phyloP scores from a whole-genome alignment of 345 rosid genomes.

The Euphorbia peplus region DNA sequence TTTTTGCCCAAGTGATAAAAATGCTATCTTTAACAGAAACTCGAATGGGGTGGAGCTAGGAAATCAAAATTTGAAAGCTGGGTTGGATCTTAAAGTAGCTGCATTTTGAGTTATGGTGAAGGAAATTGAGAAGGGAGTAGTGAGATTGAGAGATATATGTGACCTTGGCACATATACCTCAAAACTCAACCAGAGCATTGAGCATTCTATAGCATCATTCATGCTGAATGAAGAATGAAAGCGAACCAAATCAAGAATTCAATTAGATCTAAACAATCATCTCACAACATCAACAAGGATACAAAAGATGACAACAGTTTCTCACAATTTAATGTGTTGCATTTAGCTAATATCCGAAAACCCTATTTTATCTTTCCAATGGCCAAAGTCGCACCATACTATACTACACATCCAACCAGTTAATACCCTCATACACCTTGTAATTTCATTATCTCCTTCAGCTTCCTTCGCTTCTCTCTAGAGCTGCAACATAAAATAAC shows the following conservation, averaged over 20 bases:
- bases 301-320: conserved; percentile 2
- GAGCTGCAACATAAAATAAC: conserved; percentile 10
- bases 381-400: not conserved
- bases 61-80: not conserved
- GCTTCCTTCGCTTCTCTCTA: conserved; percentile 26
- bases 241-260: not conserved
- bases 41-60: not conserved
- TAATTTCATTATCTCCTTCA: conserved; percentile 6
- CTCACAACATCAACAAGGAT: not conserved
- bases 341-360: not conserved
- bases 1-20: conserved; percentile 19
- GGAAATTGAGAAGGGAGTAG: conserved; percentile 3
- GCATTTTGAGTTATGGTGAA: conserved; percentile 10
- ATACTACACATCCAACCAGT: not conserved
- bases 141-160: too few relatives aligned
- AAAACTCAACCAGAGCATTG: not conserved
- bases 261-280: not conserved
- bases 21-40: not conserved
- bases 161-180: not conserved
- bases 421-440: not conserved
- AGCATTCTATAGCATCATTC: not conserved
- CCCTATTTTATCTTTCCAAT: not conserved
- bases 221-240: not conserved
- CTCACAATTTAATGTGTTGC: not conserved
- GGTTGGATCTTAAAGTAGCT: conserved; percentile 41